Evolutionary conservation across 176 grass and related monocot species (phyloP), one percentile per base, ranked within the genome.

Genomic region (Oryza brachyantha): DNA sequence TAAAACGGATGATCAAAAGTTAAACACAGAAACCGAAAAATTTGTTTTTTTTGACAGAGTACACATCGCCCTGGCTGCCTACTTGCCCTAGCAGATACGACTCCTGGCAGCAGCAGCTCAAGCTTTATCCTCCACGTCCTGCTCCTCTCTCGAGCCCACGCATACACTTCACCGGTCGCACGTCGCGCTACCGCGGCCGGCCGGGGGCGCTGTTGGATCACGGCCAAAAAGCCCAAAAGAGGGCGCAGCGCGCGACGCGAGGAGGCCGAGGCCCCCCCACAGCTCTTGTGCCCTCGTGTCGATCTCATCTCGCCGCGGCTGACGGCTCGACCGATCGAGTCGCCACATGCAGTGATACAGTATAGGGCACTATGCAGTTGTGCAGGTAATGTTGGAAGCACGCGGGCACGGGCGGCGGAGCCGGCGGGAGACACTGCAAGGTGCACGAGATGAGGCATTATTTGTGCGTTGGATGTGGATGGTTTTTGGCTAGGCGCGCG

Each of bases 121-220:
- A n/a, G n/a, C n/a, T n/a, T n/a, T n/a, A n/a, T n/a, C n/a, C n/a
- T n/a, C n/a, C n/a, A n/a, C n/a, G n/a, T n/a, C n/a, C n/a, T 52
- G 17, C 48, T n/a, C 17, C 48, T 17, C 45, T 5, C 46, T 50
- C 17, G 46, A 21, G 46, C 31, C 3, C 41, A 12, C 22, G 32
- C 29, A 59, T 25, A 40, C 19, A 5, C 16, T 0, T 12, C 29
- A 19, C 19, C 2, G 0, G 39, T 22, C 43, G 43, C 70, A 34
- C 7, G 35, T 75, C 72, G 36, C 66, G 64, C 63, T 60, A 75
- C 62, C 76, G 61, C 8, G 0, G n/a, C n/a, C n/a, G n/a, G n/a
- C n/a, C n/a, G 17, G 1, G 0, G 24, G 3, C 38, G 9, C n/a
- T 35, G 68, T n/a, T 37, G 37, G n/a, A 58, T 22, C 68, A 12